A percentile compares a stretch with the other conserved stretches of the same genome.
Conservation (phyloP, 2,329 filamentous ascomycete genomes). For the Talaromyces sp. region DNA sequence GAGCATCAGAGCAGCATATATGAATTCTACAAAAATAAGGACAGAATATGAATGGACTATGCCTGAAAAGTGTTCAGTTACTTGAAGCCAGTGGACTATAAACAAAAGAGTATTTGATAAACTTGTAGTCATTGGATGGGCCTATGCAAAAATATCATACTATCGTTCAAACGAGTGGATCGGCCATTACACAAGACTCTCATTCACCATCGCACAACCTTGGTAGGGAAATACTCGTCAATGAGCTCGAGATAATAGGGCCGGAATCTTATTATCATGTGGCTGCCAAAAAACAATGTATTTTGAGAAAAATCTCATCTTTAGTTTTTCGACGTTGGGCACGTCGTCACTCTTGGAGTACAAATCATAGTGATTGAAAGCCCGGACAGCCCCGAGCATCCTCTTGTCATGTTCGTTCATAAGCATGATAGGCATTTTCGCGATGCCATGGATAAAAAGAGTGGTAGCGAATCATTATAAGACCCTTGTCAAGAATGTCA, state of each 20-base stretch:
- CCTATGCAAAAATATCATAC: not conserved
- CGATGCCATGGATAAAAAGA: conserved; percentile 90
- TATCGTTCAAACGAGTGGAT: not conserved
- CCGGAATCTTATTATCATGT: conserved; percentile 40
- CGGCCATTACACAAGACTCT: too few species aligned
- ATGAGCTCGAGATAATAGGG: conserved; percentile 12
- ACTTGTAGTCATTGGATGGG: too few species aligned
- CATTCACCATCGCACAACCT: conserved; percentile 9
- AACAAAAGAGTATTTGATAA: too few species aligned
- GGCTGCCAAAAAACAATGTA: too few species aligned
- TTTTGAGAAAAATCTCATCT: too few species aligned
- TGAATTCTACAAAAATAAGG: too few species aligned
- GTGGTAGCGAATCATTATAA: conserved; percentile 92
- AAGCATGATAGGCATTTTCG: conserved; percentile 70
- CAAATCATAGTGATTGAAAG: conserved; percentile 86
- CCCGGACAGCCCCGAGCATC: conserved; percentile 74
- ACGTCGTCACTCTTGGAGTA: conserved; percentile 87
- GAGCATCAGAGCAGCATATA: too few species aligned
- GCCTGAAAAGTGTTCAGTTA: too few species aligned
- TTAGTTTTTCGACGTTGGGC: conserved; percentile 61
- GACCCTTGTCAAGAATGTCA: conserved; percentile 66
- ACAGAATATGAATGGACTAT: too few species aligned
- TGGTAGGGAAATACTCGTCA: conserved; percentile 10
- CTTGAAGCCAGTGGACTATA: too few species aligned
- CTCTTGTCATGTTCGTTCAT: conserved; percentile 77